Evolutionary conservation across 2,329 filamentous ascomycete genomes (phyloP).

Genomic region (Aspergillus luchuensis): DNA sequence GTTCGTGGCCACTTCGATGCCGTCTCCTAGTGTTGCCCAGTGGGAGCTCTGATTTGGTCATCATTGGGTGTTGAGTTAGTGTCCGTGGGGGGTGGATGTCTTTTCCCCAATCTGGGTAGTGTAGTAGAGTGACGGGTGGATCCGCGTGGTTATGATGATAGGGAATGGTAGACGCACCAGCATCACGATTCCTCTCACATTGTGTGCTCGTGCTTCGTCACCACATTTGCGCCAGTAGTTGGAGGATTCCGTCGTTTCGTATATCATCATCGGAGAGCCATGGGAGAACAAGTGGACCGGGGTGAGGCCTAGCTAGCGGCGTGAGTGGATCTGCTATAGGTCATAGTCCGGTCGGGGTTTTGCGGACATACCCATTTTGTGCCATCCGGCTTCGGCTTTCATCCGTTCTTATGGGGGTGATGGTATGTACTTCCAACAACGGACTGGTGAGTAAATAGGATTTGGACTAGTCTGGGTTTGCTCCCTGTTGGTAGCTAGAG

Average conservation of each 20-base stretch:
- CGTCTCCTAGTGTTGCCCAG: background rate
- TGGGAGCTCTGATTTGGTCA: background rate
- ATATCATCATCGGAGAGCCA: conserved; percentile 1
- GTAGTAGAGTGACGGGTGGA: background rate
- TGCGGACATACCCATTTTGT: no score
- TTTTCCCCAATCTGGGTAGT: background rate
- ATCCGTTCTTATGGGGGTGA: no score
- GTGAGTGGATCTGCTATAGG: background rate
- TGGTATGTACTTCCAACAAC: no score
- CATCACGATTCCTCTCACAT: background rate
- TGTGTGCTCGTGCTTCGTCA: background rate
- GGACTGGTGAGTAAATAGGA: no score
- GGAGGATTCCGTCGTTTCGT: background rate
- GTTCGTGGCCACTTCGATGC: background rate
- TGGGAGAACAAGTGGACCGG: conserved; percentile 5
- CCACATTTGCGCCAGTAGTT: background rate
- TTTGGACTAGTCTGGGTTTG: conserved; percentile 53
- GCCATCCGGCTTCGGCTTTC: no score
- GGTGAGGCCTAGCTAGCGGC: background rate
- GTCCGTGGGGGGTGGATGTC: background rate
- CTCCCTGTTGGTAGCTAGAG: background rate
- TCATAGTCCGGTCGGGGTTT: background rate
- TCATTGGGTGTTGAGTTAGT: background rate
- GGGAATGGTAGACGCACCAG: background rate
- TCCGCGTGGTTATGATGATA: background rate